These are phyloP conservation scores for Citrus maxima DNA, from an alignment of 345 rosid species.

Conservation along the genomic window DNA sequence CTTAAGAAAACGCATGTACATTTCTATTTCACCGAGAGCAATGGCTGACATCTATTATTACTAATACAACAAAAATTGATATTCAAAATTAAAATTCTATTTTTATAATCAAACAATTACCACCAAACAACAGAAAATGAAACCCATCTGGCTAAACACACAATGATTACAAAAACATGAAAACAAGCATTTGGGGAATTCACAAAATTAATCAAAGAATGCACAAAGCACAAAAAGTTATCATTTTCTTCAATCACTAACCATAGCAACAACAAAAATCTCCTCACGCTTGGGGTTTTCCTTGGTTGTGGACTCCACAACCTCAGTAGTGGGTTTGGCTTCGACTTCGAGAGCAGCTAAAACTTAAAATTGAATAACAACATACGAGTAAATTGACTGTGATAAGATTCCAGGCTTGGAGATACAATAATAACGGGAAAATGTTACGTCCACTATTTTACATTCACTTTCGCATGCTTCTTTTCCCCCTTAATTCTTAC, in stretches of 20 bases:
- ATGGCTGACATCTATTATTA: neutral
- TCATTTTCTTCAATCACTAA: slow-evolving; percentile 24
- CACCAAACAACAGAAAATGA: neutral
- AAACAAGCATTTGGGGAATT: neutral
- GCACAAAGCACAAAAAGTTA: neutral
- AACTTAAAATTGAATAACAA: too few species aligned
- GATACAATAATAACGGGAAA: too few species aligned
- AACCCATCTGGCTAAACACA: neutral
- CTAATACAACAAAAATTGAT: neutral
- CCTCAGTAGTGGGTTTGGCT: slow-evolving; percentile 22
- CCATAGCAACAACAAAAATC: slow-evolving; percentile 92
- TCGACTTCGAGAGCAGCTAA: slow-evolving; percentile 29
- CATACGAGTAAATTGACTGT: too few species aligned
- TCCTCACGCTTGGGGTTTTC: slow-evolving; percentile 58
- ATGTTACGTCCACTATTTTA: too few species aligned
- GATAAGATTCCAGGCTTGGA: too few species aligned
- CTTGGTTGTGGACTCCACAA: slow-evolving; percentile 8
- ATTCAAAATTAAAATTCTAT: neutral
- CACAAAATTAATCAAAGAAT: neutral
- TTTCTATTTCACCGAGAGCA: neutral
- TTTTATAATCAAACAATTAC: neutral
- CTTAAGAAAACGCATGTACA: neutral
- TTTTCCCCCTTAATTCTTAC: too few species aligned
- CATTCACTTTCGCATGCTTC: too few species aligned
- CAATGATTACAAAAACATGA: neutral